Evolutionary conservation across 2,329 filamentous ascomycete genomes (phyloP), one percentile per base, ranked within the genome.

Genomic region (Claviceps sp.): DNA sequence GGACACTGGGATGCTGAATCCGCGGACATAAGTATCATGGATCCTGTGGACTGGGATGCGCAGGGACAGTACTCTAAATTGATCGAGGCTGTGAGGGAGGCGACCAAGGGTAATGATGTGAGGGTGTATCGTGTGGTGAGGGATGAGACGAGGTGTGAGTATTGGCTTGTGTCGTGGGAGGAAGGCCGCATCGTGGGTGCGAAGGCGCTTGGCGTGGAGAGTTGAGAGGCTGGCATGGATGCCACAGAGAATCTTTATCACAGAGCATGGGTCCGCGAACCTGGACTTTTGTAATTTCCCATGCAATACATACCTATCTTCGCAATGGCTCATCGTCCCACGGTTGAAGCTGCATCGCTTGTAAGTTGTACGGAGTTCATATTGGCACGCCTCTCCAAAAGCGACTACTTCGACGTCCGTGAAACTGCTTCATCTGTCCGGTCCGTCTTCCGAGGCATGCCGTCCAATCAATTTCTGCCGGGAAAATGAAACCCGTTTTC

Each of bases 131-230:
- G 78, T 50, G 80, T 94, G 8, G 70, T 75, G 54, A 72, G 79
- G 59, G 81, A 78, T 45, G 71, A 72, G 13, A 79, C 82, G 26
- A 77, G 84, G 63, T 74, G 76, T 14, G 87, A 94, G 69, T 95
- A 95, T 67, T 95, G 84, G 77, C 71, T 95, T 54, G 71, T 95
- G 65, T 85, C 58, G 75, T 83, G 61, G 69, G 69, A 76, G 49
- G 76, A 74, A 13, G 76, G 74, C 18, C 77, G 74, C 68, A 61
- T 95, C 54, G 81, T 95, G 7, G 90, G 90, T 14, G 75, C 85
- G 52, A 91, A 88, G 74, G 87, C 84, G 11, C 70, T 88, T 68
- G 80, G 84, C 26, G 75, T 95, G 56, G 89, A 95, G 74, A 68
- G 57, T 50, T 58, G 52, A 58, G 30, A 30, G 26, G 26, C 26